Evolutionary conservation across 352 stramenopile genomes (phyloP), one percentile per base, ranked within the genome.

Genomic region (Peronospora farinosa): DNA sequence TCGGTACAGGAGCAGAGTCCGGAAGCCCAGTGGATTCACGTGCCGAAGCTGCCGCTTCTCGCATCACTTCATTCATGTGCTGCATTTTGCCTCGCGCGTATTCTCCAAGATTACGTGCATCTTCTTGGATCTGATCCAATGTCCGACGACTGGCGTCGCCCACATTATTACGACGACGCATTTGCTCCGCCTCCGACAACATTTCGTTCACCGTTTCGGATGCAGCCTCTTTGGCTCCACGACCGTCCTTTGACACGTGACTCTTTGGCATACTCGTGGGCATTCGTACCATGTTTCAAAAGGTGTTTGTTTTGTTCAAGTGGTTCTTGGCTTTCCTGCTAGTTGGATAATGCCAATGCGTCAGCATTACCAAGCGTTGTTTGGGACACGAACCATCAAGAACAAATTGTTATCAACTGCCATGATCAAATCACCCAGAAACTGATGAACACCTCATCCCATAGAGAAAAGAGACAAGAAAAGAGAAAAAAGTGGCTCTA

Each of bases 41-140:
- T 8, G 49, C 50, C 0, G 60, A 63, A 0, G 56, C 57, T 0
- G 67, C 69, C 0, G 62, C 63, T 5, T 73, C 64, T 1, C 64
- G 59, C 21, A 72, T 64, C 40, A 67, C 50, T 0, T 80, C 70
- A 7, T 69, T 73, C 42, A 72, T 65, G 11, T 72, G 54, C 9
- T 72, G 62, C 55, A 75, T 71, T 49, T 81, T 78, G 28, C 63
- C 54, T n/a, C 57, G 64, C 12, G 69, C 65, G 27, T 74, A 71
- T 7, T 83, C 59, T 16, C 69, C 65, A 3, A 79, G 64, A 35
- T 70, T 71, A 10, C 47, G 52, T 6, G 62, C 68, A 27, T 71
- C 65, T 13, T 78, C 70, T 31, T 75, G 60, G 6, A 78, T 49
- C 15, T 77, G 61, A 12, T 73, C 67, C 8, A 72, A 23, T 21